Evolutionary conservation across 306 rosid genomes (phyloP).

Genomic region (Sindora glabra): DNA sequence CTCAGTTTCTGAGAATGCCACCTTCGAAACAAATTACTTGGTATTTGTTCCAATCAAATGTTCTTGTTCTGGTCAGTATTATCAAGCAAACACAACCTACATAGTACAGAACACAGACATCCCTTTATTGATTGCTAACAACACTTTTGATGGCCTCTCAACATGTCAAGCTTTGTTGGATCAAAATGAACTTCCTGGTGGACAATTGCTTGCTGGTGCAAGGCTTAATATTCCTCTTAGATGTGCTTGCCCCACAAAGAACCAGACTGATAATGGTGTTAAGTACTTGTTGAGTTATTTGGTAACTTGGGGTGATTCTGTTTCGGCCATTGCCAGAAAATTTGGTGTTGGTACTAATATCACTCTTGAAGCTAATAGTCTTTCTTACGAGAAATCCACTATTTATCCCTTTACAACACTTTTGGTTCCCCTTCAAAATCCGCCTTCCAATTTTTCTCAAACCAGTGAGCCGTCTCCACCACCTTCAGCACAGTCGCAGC

Average conservation of each 20-base stretch:
- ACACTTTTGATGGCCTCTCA: slow-evolving; percentile 63
- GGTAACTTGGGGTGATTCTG: slow-evolving; percentile 29
- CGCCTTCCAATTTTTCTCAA: slow-evolving; percentile 46
- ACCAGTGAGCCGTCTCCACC: slow-evolving; percentile 23
- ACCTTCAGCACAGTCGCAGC: slow-evolving; percentile 24
- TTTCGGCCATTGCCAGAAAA: slow-evolving; percentile 18
- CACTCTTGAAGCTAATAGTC: slow-evolving; percentile 54
- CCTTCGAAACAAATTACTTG: slow-evolving; percentile 42
- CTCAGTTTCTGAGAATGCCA: slow-evolving; percentile 31
- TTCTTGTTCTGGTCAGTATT: slow-evolving; percentile 61
- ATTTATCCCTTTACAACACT: slow-evolving; percentile 52
- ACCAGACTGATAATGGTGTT: slow-evolving; percentile 46
- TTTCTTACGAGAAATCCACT: slow-evolving; percentile 12
- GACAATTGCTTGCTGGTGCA: slow-evolving; percentile 23
- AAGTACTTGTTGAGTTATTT: slow-evolving; percentile 55
- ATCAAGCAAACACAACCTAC: slow-evolving; percentile 58
- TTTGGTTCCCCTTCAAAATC: slow-evolving; percentile 59
- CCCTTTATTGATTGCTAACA: slow-evolving; percentile 27
- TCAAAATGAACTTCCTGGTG: slow-evolving; percentile 24
- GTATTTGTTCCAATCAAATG: slow-evolving; percentile 68
- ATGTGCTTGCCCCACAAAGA: slow-evolving; percentile 89
- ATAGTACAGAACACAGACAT: slow-evolving; percentile 22
- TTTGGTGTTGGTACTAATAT: slow-evolving; percentile 25
- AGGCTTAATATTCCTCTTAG: slow-evolving; percentile 60
- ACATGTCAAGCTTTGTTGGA: slow-evolving; percentile 62